phyloP scores from a whole-genome alignment of 208 protist species.

The Crithidia thermophila region DNA sequence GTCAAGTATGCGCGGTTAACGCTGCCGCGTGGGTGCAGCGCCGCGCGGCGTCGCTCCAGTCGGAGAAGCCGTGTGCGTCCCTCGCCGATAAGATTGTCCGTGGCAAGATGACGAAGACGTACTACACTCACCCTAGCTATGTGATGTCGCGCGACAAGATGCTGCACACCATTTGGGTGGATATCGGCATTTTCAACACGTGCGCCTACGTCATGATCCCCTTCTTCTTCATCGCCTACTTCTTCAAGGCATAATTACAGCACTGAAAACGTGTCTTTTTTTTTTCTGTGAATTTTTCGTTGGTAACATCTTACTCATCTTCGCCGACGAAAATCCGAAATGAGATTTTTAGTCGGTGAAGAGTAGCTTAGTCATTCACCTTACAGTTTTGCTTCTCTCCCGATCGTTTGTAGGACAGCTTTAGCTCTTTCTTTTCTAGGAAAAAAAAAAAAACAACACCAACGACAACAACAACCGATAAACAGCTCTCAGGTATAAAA shows the following conservation, averaged over 20 bases:
- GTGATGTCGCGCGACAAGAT: slow-evolving; percentile 92
- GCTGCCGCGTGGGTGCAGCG: slow-evolving; percentile 36
- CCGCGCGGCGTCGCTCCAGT: slow-evolving; percentile 61
- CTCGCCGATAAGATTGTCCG: slow-evolving; percentile 90
- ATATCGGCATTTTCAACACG: slow-evolving; percentile 76
- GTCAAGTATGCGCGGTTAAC: slow-evolving; percentile 11
- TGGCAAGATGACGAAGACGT: slow-evolving; percentile 45
- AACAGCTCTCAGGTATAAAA: too few species aligned
- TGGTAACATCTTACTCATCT: not conserved
- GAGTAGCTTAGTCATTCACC: slow-evolving; percentile 15
- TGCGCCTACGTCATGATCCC: slow-evolving; percentile 72
- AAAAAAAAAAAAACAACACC: not conserved
- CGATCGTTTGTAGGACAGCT: slow-evolving; percentile 5
- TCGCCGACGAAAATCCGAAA: too few species aligned
- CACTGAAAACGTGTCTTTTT: not conserved
- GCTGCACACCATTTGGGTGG: slow-evolving; percentile 90
- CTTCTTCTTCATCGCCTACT: slow-evolving; percentile 84
- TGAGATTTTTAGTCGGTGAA: slow-evolving; percentile 20
- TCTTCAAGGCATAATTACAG: slow-evolving; percentile 80
- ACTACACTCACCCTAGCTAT: slow-evolving; percentile 89
- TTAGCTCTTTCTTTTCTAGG: slow-evolving; percentile 33
- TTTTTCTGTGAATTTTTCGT: too few species aligned
- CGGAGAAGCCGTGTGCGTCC: slow-evolving; percentile 84
- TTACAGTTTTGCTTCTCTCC: slow-evolving; percentile 11
- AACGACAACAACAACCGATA: not conserved